Percentiles rank a stretch among this genome's conserved stretches.
Conservation (phyloP, 352 stramenopile species). For the Phytopythium mirpurense region DNA sequence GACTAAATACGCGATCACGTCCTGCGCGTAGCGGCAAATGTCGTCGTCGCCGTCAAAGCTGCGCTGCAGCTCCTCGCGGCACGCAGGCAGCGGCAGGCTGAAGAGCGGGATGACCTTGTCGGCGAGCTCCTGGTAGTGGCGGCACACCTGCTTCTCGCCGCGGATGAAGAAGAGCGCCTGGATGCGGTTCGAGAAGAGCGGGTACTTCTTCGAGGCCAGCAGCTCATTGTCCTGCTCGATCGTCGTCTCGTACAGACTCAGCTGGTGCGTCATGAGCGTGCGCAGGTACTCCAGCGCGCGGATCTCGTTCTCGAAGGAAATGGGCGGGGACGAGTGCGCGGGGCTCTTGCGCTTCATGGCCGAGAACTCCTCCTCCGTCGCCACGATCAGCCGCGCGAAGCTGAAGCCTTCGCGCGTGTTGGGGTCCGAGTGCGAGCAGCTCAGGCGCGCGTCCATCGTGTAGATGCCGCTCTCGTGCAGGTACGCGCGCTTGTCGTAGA, state of each 20-base stretch:
- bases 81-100: slow-evolving; percentile 55
- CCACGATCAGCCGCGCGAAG: slow-evolving; percentile 80
- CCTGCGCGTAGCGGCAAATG: slow-evolving; percentile 80
- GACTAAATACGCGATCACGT: slow-evolving; percentile 87
- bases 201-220: slow-evolving; percentile 72
- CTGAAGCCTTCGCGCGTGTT: slow-evolving; percentile 86
- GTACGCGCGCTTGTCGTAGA: slow-evolving; percentile 83
- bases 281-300: slow-evolving; percentile 70
- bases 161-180: slow-evolving; percentile 87
- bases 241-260: slow-evolving; percentile 78
- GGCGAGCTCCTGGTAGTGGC: slow-evolving; percentile 74
- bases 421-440: slow-evolving; percentile 76
- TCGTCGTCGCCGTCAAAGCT: slow-evolving; percentile 78
- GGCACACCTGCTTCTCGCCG: slow-evolving; percentile 86
- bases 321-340: slow-evolving; percentile 32
- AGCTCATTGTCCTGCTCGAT: slow-evolving; percentile 86
- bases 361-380: slow-evolving; percentile 80
- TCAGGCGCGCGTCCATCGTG: slow-evolving; percentile 83
- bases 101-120: slow-evolving; percentile 85
- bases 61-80: slow-evolving; percentile 64
- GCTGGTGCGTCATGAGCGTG: slow-evolving; percentile 74
- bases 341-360: slow-evolving; percentile 77
- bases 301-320: slow-evolving; percentile 84
- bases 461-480: slow-evolving; percentile 84
- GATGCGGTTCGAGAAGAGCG: slow-evolving; percentile 84